phyloP scores from a whole-genome alignment of 2,329 filamentous ascomycete genomes.

The Pseudogymnoascus sp. region DNA sequence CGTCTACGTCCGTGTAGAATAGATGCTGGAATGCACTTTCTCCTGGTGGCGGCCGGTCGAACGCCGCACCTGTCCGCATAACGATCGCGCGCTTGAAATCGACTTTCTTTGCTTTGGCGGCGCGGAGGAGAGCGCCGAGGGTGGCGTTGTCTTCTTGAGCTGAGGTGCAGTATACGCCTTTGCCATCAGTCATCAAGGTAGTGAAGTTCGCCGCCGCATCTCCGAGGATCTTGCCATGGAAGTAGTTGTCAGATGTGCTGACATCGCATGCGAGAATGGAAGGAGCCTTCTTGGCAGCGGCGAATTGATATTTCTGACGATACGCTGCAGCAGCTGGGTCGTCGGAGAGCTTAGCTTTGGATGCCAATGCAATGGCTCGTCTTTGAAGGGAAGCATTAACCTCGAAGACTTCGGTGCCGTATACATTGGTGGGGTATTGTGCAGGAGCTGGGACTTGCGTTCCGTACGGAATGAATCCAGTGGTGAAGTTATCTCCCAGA shows the following conservation, averaged over 20 bases:
- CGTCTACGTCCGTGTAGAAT: constrained; percentile 52
- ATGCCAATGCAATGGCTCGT: constrained; percentile 44
- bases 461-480: constrained; percentile 63
- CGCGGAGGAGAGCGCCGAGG: constrained; percentile 57
- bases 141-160: constrained; percentile 68
- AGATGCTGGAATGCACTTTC: constrained; percentile 52
- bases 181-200: constrained; percentile 58
- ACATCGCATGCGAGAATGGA: constrained; percentile 57
- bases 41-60: constrained; percentile 60
- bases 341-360: constrained; percentile 46
- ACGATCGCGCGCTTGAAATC: constrained; percentile 63
- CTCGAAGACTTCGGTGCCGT: constrained; percentile 66
- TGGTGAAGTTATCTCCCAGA: constrained; percentile 56
- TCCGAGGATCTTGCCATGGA: constrained; percentile 52
- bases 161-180: constrained; percentile 60
- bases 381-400: constrained; percentile 53
- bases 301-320: constrained; percentile 46
- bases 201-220: constrained; percentile 61
- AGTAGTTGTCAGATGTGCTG: constrained; percentile 68
- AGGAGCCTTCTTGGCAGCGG: constrained; percentile 41
- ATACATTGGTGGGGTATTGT: constrained; percentile 51
- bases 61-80: constrained; percentile 63
- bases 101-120: constrained; percentile 47
- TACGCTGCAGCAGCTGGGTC: constrained; percentile 43
- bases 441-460: constrained; percentile 38